These are phyloP conservation scores for Fragaria ananassa DNA, from an alignment of 306 rosid genomes.

Conservation along the genomic window DNA sequence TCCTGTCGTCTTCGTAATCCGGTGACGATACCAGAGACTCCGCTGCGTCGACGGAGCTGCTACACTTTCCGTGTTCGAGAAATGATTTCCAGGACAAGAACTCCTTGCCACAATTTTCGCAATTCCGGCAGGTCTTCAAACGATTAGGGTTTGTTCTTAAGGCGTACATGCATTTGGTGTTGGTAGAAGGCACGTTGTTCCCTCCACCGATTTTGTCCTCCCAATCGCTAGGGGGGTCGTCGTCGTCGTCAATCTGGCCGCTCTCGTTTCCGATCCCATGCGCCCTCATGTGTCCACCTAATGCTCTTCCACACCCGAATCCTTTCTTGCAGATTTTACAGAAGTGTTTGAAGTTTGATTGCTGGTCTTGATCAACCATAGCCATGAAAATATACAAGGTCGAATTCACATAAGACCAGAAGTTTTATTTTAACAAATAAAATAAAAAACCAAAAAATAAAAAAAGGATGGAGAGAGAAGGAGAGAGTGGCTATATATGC, in stretches of 20 bases:
- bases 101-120: slow-evolving; percentile 83
- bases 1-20: slow-evolving; percentile 40
- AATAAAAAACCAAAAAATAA: background rate
- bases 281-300: slow-evolving; percentile 98
- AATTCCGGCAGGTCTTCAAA: slow-evolving; percentile 63
- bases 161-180: slow-evolving; percentile 77
- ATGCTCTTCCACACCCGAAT: slow-evolving; percentile 84
- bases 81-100: slow-evolving; percentile 83
- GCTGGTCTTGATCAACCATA: slow-evolving; percentile 48
- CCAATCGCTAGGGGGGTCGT: slow-evolving; percentile 69
- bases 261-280: slow-evolving; percentile 78
- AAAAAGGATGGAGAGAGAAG: background rate
- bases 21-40: slow-evolving; percentile 66
- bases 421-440: background rate
- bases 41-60: slow-evolving; percentile 48
- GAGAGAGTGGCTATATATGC: background rate
- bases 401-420: background rate
- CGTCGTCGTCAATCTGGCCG: slow-evolving; percentile 57
- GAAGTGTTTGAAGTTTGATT: slow-evolving; percentile 70
- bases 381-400: slow-evolving; percentile 45
- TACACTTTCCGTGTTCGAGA: slow-evolving; percentile 87
- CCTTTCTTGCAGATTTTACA: slow-evolving; percentile 95
- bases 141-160: slow-evolving; percentile 83
- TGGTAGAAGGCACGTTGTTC: slow-evolving; percentile 38
- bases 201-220: slow-evolving; percentile 49